phyloP scores from a whole-genome alignment of 768 basidiomycete species.

The Phylloporus arenicola region DNA sequence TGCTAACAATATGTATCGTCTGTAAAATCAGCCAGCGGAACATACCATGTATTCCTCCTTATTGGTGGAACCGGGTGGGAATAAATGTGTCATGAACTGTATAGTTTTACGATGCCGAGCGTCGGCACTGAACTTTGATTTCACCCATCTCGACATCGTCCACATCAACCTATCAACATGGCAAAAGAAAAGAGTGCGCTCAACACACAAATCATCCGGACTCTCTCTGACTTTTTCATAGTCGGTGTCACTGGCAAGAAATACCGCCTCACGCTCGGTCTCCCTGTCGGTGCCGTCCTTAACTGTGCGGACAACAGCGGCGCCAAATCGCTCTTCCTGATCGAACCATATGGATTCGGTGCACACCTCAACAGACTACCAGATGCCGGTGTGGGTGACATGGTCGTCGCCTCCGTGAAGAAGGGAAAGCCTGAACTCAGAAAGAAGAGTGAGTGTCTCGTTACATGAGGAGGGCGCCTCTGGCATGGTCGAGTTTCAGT shows the following conservation, averaged over 20 bases:
- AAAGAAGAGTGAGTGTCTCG: slow-evolving; percentile 84
- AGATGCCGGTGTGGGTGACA: slow-evolving; percentile 91
- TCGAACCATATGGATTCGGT: slow-evolving; percentile 94
- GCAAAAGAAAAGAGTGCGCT: slow-evolving; percentile 22
- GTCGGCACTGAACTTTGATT: slow-evolving; percentile 22
- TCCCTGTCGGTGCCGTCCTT: slow-evolving; percentile 89
- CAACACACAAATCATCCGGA: too few species aligned
- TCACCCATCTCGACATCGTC: slow-evolving; percentile 1
- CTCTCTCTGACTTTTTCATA: slow-evolving; percentile 17
- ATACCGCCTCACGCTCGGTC: slow-evolving; percentile 92
- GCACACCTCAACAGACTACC: slow-evolving; percentile 96
- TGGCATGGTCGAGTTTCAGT: not conserved
- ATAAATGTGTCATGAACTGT: slow-evolving; percentile 4
- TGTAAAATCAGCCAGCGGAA: too few species aligned
- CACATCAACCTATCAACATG: slow-evolving; percentile 13
- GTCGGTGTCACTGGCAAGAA: slow-evolving; percentile 83
- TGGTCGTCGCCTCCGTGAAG: slow-evolving; percentile 97
- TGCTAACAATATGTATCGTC: too few species aligned
- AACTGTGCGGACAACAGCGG: slow-evolving; percentile 99
- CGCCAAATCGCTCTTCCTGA: slow-evolving; percentile 91
- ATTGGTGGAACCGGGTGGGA: too few species aligned
- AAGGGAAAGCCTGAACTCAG: slow-evolving; percentile 99
- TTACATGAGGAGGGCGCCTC: too few species aligned
- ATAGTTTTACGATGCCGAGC: slow-evolving; percentile 15
- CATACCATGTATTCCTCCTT: too few species aligned